A percentile compares a stretch with the other conserved stretches of the same genome.
These are phyloP conservation scores for Lentithecium fluviatile DNA, from an alignment of 495 filamentous ascomycete genomes.

Conservation along the genomic window DNA sequence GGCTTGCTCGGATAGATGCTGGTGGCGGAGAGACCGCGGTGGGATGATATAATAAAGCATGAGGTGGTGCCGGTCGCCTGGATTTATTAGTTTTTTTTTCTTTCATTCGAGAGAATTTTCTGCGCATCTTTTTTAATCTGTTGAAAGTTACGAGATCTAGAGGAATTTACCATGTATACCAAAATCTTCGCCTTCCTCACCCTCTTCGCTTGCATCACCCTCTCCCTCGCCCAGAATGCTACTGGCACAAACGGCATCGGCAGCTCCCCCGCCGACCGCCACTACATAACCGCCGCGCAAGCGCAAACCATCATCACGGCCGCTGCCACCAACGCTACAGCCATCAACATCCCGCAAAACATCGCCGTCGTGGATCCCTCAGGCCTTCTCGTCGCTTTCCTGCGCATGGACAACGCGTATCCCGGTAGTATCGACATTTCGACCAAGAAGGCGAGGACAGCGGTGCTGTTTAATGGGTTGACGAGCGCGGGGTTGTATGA, in stretches of 20 bases:
- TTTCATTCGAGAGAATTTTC: no score
- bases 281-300: conserved; percentile 13
- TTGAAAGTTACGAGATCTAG: no score
- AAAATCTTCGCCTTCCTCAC: background rate
- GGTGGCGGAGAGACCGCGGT: no score
- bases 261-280: conserved; percentile 6
- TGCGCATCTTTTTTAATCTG: no score
- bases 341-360: conserved; percentile 8
- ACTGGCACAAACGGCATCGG: conserved; percentile 9
- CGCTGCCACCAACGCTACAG: background rate
- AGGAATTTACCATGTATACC: no score
- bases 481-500: background rate
- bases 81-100: no score
- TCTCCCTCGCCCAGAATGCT: conserved; percentile 1
- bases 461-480: conserved; percentile 14
- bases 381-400: conserved; percentile 22
- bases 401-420: conserved; percentile 12
- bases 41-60: no score
- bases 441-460: conserved; percentile 18
- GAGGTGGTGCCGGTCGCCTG: no score
- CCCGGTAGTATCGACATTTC: conserved; percentile 13
- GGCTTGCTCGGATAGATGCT: no score
- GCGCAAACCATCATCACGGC: conserved; percentile 15
- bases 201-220: background rate
- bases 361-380: conserved; percentile 22